Base-by-base conservation (phyloP, 352 stramenopile species). In the Globisporangium spinosum region DNA sequence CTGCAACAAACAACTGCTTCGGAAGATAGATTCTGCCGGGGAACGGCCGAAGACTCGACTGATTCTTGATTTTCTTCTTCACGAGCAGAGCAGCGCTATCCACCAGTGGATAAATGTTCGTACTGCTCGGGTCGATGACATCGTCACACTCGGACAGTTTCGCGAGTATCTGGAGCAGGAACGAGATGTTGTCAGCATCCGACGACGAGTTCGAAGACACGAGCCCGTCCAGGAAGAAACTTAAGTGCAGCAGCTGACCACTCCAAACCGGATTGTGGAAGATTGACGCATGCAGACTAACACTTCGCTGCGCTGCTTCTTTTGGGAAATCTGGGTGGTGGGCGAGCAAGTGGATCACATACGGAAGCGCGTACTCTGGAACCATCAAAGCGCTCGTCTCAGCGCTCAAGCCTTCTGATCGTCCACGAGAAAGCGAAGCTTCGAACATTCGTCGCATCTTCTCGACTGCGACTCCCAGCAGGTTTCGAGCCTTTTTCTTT, bases 61-160 rank as follows among this genome's bases (percentile, higher is more conserved):
- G 87, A 3, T 87, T 91, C 73, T 93, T 92, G 65, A 96, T 95
- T 49, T 89, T 88, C 45, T 89, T 90, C 65, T 92, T 92, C 32
- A 96, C 72, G 25, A 92, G 55, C 1, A 69, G 43, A 0, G 83
- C 82, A 1, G 76, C 72, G 23, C 70, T 89, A 32, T 90, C 85
- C 32, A 93, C 76, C 17, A 94, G 63, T 17, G 83, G 76, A 65
- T 92, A 92, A 34, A 93, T 84, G 38, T 76, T 68, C 15, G 73
- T 76, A 9, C 67, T 73, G 9, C 75, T 72, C 8, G 77, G 74
- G 53, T 77, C 70, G 8, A 68, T 70, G 7, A 75, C 78, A 58
- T 96, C 87, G 29, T 91, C 83, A 58, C 83, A 95, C 40, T 87
- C 73, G 0, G 82, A 89, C 2, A 96, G 29, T 64, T 94, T 91